Base-by-base conservation (phyloP, 129 eudicot species). In the Erigeron canadensis region DNA sequence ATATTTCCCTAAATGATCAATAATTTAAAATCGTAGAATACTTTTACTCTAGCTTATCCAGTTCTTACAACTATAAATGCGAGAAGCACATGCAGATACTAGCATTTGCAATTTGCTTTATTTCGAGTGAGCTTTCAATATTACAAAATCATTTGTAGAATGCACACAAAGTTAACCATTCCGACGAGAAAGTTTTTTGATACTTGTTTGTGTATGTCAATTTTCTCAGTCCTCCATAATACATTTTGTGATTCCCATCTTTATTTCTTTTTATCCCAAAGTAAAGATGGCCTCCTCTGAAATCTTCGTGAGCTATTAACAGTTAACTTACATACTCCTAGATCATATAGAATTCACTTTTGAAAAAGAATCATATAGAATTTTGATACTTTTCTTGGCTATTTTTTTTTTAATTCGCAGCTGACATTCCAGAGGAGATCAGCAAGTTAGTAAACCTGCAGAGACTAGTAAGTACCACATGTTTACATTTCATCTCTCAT, bases 351-450 rank as follows among this genome's bases (percentile, higher is more conserved):
- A 4, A 10, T 53, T 28, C 41, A 22, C 11, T 59, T 12, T 8
- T 23, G 12, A 21, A 23, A n/a, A 42, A 56, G 58, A 28, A 40
- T 56, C 28, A 6, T 60, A 18, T 8, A 72, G 57, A 65, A 23
- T 10, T 54, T 54, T 65, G 46, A 22, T 17, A n/a, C 10, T 16
- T 50, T 70, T 17, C 15, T n/a, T 57, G 11, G 21, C 56, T 13
- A 44, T 19, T 59, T 57, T 39, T 7, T 39, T 78, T 83, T n/a
- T n/a, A n/a, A 70, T 61, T 81, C 46, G 76, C 92, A 93, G 98
- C 83, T 84, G 93, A 84, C 34, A 80, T 93, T 78, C 98, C 98
- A n/a, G 69, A 75, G 73, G 98, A 87, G 73, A 89, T 93, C 67
- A 77, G 85, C 89, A 89, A 81, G 74, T 85, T 89, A 71, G 65